A percentile compares a stretch with the other conserved stretches of the same genome.
These are phyloP conservation scores for Fraxinus xanthoxyloides DNA, from an alignment of 305 asterid genomes.

Conservation along the genomic window DNA sequence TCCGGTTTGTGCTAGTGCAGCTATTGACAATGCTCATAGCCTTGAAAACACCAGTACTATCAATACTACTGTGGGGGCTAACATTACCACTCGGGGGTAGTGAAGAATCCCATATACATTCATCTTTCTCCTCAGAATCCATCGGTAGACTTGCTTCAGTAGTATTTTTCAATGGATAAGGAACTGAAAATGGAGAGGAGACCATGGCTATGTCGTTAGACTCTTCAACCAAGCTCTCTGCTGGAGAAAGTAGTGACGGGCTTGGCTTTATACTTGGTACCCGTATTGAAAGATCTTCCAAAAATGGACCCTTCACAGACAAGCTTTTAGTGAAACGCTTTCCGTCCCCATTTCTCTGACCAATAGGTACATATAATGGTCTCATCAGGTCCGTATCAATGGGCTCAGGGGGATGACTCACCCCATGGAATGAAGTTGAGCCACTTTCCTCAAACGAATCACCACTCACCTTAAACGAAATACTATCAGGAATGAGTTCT, in stretches of 20 bases:
- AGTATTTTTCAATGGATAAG: conserved; percentile 55
- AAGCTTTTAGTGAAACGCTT: conserved; percentile 50
- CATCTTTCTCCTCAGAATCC: conserved; percentile 77
- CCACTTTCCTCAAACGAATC: conserved; percentile 75
- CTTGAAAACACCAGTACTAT: conserved; percentile 59
- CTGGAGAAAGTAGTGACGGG: conserved; percentile 44
- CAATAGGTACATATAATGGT: conserved; percentile 74
- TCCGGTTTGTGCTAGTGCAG: conserved; percentile 70
- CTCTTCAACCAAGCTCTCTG: conserved; percentile 66
- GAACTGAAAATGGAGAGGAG: conserved; percentile 49
- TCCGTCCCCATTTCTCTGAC: conserved; percentile 45
- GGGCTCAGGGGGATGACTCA: conserved; percentile 95
- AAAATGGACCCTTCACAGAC: conserved; percentile 59
- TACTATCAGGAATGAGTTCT: conserved; percentile 56
- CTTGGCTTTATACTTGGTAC: conserved; percentile 50
- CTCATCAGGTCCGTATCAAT: conserved; percentile 70
- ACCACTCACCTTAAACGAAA: conserved; percentile 50
- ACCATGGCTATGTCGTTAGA: conserved; percentile 35
- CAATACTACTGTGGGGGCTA: conserved; percentile 92
- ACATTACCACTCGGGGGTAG: conserved; percentile 92
- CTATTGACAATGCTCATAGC: conserved; percentile 88
- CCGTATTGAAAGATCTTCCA: conserved; percentile 66
- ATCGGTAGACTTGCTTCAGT: conserved; percentile 50
- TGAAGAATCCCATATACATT: conserved; percentile 89
- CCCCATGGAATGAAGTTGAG: conserved; percentile 89